A percentile compares a stretch with the other conserved stretches of the same genome.
Evolutionary conservation across 495 filamentous ascomycete genomes (phyloP).

Genomic region (Penicillium subrubescens): DNA sequence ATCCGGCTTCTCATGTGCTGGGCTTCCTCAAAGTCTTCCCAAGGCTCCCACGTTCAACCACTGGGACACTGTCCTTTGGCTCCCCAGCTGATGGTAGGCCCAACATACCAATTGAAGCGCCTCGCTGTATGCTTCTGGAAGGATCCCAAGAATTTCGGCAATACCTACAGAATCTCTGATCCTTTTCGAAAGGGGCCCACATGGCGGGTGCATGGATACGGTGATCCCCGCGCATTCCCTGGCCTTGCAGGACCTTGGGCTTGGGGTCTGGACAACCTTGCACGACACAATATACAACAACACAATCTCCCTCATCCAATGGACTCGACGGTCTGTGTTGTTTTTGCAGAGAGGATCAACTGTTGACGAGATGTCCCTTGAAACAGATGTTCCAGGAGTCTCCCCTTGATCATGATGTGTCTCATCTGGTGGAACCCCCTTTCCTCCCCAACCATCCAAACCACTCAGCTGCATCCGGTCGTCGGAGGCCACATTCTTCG

Average conservation of each 20-base stretch:
- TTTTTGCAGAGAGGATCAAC: not conserved
- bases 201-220: not conserved
- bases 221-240: constrained; percentile 7
- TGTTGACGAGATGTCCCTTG: not conserved
- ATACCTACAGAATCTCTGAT: not conserved
- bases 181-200: not conserved
- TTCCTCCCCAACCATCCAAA: not conserved
- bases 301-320: too few relatives aligned
- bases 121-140: constrained; percentile 5
- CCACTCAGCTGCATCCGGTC: constrained; percentile 14
- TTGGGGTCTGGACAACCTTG: not conserved
- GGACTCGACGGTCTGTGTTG: not conserved
- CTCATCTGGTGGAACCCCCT: constrained; percentile 2
- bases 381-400: constrained; percentile 2
- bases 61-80: not conserved
- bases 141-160: not conserved
- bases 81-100: not conserved
- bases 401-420: constrained; percentile 8
- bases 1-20: not conserved
- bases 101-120: not conserved
- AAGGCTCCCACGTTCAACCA: too few relatives aligned
- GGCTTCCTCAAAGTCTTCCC: too few relatives aligned
- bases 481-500: constrained; percentile 16
- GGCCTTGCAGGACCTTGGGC: not conserved
- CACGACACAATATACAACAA: not conserved